Conservation (phyloP, 495 filamentous ascomycete genomes). For the Penicillium coprophilum region DNA sequence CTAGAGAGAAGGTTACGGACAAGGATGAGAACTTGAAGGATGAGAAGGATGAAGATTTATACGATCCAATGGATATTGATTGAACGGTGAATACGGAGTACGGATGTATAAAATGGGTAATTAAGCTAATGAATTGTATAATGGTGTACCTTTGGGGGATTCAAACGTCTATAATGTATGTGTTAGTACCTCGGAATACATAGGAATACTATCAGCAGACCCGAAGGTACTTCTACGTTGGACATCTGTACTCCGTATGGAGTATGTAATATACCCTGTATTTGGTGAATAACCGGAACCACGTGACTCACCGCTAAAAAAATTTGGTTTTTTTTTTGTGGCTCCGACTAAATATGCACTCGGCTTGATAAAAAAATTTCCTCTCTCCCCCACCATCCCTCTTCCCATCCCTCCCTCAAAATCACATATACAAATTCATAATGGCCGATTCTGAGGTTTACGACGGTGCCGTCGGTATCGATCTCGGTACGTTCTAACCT, state of each 20-base stretch:
- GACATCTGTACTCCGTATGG: no score
- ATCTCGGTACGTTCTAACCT: constrained; percentile 74
- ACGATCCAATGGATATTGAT: constrained; percentile 22
- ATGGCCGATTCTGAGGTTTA: constrained; percentile 94
- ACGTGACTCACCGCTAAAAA: constrained; percentile 34
- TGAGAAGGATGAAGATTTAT: background rate
- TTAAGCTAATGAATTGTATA: background rate
- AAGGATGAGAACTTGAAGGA: no score
- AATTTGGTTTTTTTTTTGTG: constrained; percentile 30
- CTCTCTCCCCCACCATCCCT: constrained; percentile 23
- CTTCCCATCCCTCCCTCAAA: constrained; percentile 23
- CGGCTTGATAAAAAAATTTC: constrained; percentile 36
- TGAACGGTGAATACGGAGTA: background rate
- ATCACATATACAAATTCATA: constrained; percentile 25
- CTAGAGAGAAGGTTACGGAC: constrained; percentile 23
- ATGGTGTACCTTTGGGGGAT: background rate
- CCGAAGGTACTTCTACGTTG: no score
- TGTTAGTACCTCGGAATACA: background rate
- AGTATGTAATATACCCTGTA: background rate
- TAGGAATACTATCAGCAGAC: background rate
- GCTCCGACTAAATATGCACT: constrained; percentile 21
- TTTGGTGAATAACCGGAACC: constrained; percentile 4
- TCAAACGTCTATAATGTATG: background rate
- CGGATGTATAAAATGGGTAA: background rate
- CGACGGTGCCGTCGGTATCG: constrained; percentile 99